phyloP scores from a whole-genome alignment of 164 flowering plant genomes.

The Macadamia tetraphylla region DNA sequence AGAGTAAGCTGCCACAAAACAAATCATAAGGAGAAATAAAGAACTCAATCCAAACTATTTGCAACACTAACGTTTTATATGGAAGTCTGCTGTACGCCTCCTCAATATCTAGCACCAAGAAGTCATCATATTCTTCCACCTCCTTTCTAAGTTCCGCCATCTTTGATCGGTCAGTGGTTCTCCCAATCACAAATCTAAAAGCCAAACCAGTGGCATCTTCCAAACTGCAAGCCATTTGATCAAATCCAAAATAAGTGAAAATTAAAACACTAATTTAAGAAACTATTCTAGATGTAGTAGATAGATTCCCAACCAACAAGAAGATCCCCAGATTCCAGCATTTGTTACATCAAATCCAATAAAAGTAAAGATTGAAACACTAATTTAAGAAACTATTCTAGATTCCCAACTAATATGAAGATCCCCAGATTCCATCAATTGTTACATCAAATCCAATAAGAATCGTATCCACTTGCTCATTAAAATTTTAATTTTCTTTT shows the following conservation, averaged over 20 bases:
- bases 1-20: neutral
- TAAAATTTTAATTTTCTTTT: neutral
- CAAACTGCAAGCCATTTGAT: constrained; percentile 49
- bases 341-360: neutral
- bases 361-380: neutral
- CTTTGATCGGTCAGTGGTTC: constrained; percentile 57
- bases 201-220: constrained; percentile 95
- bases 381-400: neutral
- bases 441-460: neutral
- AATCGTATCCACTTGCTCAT: neutral
- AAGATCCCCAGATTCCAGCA: neutral
- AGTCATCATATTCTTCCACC: constrained; percentile 77
- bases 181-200: constrained; percentile 88
- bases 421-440: neutral
- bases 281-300: neutral
- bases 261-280: neutral
- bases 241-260: constrained; percentile 5
- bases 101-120: constrained; percentile 79
- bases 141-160: constrained; percentile 80
- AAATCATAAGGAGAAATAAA: neutral
- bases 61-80: constrained; percentile 80
- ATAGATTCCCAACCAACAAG: neutral
- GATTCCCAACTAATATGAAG: neutral
- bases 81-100: constrained; percentile 93
- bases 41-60: constrained; percentile 1